Evolutionary conservation across 768 basidiomycete species (phyloP), one percentile per base, ranked within the genome.

Genomic region (Kwoniella mangroviensis): DNA sequence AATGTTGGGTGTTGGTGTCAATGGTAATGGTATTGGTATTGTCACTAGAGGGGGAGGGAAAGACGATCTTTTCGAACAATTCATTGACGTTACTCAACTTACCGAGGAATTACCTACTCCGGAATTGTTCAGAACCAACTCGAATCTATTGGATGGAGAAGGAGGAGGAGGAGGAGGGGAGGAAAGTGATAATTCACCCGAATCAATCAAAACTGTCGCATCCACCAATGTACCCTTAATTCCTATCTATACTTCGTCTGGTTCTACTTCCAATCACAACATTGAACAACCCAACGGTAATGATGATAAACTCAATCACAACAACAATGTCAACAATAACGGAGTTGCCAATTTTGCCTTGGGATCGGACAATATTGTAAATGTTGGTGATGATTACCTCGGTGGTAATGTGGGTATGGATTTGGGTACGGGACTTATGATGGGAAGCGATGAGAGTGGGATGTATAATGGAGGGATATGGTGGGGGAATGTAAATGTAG

Each of bases 391-490:
- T 54, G 24, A 19, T 24, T 19, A 57, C 24, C 6, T 24, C 11
- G 56, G 26, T 26, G 26, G 26, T 21, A 28, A 4, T 43, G 9
- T 4, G 22, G 56, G 56, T 26, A 13, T 49, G 13, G 1, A 49
- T 19, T 7, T 49, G 45, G 45, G 15, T 42, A 22, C 17, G 4
- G 41, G 57, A 17, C 42, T 71, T 21, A 62, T 58, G 12, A 45
- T 61, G 56, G 60, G 54, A 4, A 76, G 70, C 58, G 70, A 73
- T 22, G 67, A 54, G 24, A 71, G 65, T 55, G 34, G 19, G 63
- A 65, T 71, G 22, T 77, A 74, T 69, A 77, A 77, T 72, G 75
- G 75, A 10, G 74, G 70, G 52, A 70, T 70, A 21, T 68, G 11
- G 19, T 74, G 73, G 69, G n/a, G 22, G 13, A 41, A 53, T 19